Base-by-base conservation (phyloP, 2,329 filamentous ascomycete species). In the Leptographium flavum region DNA sequence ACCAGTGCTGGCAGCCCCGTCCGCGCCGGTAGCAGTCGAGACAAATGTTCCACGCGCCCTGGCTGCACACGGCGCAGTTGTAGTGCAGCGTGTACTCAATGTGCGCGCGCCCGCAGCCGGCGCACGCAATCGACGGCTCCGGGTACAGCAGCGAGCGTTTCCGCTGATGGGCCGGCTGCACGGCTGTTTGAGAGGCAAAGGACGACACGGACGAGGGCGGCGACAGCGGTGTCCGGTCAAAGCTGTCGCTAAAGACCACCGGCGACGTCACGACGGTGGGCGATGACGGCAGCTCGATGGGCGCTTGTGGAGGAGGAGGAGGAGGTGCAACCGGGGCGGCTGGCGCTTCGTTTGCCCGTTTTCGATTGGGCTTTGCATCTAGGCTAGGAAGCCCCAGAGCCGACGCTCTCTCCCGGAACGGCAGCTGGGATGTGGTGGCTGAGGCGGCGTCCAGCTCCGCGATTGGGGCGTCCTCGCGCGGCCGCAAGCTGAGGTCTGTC, bases 61-160 rank as follows among this genome's bases (percentile, higher is more conserved):
- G 64, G 15, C 74, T 68, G 60, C 90, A 95, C 42, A 69, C 68
- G 2, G 64, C 60, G 60, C 90, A 96, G 57, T 83, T 83, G 62
- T 90, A 94, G 60, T 95, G 86, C 2, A 94, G 65, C 9, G 86
- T 78, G 54, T 94, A 87, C 58, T 94, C 82, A 32, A 95, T 88
- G 49, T 87, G 74, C 6, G 68, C 56, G 50, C 73, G 81, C 19
- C 69, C 64, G 58, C 90, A 96, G 10, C 75, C 69, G 32, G 78
- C 73, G 58, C 90, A 95, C 9, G 68, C 70, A 42, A 94, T 75
- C 1, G 76, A 77, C 1, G 87, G 86, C 56, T 93, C 35, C 3
- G 30, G 14, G 21, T 15, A 31, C 37, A 39, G 9, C 32, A 14
- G 3, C 28, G 45, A 15, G n/a, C 14, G 7, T 22, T 22, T 14